Evolutionary conservation across 129 eudicot genomes (phyloP).

Genomic region (Flaveria bidentis): DNA sequence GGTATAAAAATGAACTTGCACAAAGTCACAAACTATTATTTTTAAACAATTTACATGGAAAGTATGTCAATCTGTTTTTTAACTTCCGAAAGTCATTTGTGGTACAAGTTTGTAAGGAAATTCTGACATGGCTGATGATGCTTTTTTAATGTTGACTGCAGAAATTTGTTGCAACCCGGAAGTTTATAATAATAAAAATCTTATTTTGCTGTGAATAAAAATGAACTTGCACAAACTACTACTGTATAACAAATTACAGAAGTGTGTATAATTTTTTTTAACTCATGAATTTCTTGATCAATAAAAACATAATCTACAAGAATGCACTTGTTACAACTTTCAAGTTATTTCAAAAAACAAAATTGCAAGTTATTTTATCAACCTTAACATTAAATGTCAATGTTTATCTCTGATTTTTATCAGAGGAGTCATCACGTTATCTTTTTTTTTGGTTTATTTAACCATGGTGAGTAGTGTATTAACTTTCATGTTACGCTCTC

Average conservation of each 20-base stretch:
- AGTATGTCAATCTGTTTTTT: not conserved
- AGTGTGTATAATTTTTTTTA: not conserved
- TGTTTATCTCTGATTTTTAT: not conserved
- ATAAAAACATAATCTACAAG: not conserved
- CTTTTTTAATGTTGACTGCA: not conserved
- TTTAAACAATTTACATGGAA: not conserved
- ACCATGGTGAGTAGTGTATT: not conserved
- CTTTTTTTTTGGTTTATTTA: not conserved
- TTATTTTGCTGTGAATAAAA: constrained; percentile 1
- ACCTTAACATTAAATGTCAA: not conserved
- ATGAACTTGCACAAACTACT: not conserved
- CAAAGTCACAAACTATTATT: not conserved
- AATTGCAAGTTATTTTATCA: not conserved
- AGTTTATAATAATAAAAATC: not conserved
- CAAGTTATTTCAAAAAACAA: not conserved
- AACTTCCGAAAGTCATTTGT: not conserved
- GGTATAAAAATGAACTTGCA: not conserved
- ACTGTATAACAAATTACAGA: not conserved
- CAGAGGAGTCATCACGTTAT: not conserved
- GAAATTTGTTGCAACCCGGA: not conserved
- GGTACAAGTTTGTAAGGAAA: not conserved
- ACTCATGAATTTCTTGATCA: not conserved
- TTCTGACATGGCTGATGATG: not conserved
- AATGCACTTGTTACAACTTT: not conserved
- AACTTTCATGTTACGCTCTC: not conserved